These are phyloP conservation scores for Blastobotrys serpentis DNA, from an alignment of 1,139 yeast species.

Conservation along the genomic window DNA sequence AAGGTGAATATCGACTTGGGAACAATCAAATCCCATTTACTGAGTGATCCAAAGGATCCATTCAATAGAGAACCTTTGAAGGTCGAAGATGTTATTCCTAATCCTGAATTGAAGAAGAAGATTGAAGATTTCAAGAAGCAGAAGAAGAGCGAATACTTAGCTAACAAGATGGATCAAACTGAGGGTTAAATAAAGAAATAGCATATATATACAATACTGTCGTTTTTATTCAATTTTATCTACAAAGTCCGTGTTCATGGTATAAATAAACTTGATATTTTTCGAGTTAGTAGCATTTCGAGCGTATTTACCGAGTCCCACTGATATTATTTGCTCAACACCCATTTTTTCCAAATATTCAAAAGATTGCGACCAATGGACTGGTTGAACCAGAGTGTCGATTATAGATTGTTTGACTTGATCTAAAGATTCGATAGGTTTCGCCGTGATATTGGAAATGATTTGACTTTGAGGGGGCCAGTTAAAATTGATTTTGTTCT, in stretches of 20 bases:
- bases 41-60: conserved; percentile 96
- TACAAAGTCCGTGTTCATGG: conserved; percentile 5
- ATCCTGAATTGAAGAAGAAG: conserved; percentile 60
- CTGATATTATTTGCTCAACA: conserved; percentile 7
- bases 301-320: conserved; percentile 17
- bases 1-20: conserved; percentile 81
- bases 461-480: conserved; percentile 33
- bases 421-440: conserved; percentile 32
- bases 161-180: conserved; percentile 10
- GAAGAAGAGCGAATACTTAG: conserved; percentile 20
- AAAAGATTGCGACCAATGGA: conserved; percentile 36
- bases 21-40: conserved; percentile 88
- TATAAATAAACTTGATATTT: neutral
- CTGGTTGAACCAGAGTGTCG: conserved; percentile 34
- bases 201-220: neutral
- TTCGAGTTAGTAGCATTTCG: neutral
- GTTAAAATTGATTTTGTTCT: conserved; percentile 18
- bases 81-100: conserved; percentile 79
- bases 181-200: neutral
- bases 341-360: conserved; percentile 19
- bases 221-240: neutral
- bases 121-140: conserved; percentile 56
- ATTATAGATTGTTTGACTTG: conserved; percentile 33
- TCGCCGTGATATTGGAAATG: conserved; percentile 38
- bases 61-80: conserved; percentile 90